These are phyloP conservation scores for Rhodotorula sp. DNA, from an alignment of 1,284 basidiomycete species.

Conservation along the genomic window DNA sequence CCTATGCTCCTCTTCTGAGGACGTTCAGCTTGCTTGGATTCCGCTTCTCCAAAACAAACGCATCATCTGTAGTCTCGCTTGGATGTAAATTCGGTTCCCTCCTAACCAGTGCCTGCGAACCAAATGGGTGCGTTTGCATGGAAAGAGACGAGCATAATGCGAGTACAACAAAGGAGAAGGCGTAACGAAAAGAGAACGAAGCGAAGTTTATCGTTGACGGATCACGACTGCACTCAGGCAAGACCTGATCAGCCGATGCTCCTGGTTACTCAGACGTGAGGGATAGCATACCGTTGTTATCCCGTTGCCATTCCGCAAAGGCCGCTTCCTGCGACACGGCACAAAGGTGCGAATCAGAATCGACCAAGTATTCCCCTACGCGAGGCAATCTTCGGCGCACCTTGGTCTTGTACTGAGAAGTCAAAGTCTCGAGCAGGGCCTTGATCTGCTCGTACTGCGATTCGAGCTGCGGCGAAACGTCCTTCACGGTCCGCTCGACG, in stretches of 20 bases:
- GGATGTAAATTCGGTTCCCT: too few relatives aligned
- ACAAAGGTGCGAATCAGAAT: background rate
- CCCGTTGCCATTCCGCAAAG: slow-evolving; percentile 36
- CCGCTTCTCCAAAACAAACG: background rate
- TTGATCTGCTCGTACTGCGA: slow-evolving; percentile 84
- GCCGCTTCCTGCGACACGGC: slow-evolving; percentile 16
- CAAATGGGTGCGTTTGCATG: too few relatives aligned
- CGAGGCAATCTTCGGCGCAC: slow-evolving; percentile 45
- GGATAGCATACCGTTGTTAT: slow-evolving; percentile 29
- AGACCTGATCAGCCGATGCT: background rate
- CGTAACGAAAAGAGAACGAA: background rate
- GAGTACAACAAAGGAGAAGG: background rate
- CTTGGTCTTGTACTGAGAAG: slow-evolving; percentile 81
- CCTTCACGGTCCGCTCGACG: slow-evolving; percentile 92
- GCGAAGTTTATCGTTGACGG: background rate
- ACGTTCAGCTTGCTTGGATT: background rate
- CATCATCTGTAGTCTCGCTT: background rate
- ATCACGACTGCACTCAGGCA: slow-evolving; percentile 2
- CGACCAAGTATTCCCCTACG: background rate
- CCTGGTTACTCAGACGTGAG: too few relatives aligned
- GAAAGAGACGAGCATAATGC: background rate
- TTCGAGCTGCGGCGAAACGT: slow-evolving; percentile 84
- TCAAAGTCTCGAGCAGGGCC: slow-evolving; percentile 69
- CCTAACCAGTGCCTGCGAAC: too few relatives aligned
- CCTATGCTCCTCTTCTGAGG: too few relatives aligned